Evolutionary conservation across 129 eudicot species (phyloP).

Genomic region (Escallonia herrerae): DNA sequence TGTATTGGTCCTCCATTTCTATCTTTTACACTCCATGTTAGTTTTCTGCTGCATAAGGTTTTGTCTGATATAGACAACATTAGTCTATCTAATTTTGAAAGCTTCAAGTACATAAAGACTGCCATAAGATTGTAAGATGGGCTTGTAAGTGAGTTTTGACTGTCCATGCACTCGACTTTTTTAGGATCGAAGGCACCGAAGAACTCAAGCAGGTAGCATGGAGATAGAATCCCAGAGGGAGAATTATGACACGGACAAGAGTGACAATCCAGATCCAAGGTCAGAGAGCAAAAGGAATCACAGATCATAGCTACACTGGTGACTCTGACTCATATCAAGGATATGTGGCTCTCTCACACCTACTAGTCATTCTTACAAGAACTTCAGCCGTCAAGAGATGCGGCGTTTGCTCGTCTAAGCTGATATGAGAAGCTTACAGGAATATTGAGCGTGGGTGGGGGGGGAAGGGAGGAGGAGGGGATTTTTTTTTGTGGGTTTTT

Average conservation of each 20-base stretch:
- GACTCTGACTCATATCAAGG: too few species aligned
- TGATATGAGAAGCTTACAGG: not conserved
- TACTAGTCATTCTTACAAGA: too few species aligned
- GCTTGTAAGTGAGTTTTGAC: too few species aligned
- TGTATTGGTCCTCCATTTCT: too few species aligned
- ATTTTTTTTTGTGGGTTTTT: too few species aligned
- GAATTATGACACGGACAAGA: conserved; percentile 73
- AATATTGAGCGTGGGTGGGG: not conserved
- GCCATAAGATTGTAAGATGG: too few species aligned
- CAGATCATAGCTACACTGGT: conserved; percentile 1
- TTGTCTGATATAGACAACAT: not conserved
- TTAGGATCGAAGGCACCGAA: conserved; percentile 86
- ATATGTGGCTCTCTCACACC: too few species aligned
- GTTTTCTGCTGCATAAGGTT: not conserved
- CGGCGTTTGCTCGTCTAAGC: not conserved
- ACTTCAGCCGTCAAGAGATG: too few species aligned
- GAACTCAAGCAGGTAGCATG: conserved; percentile 57
- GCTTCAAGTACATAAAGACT: too few species aligned
- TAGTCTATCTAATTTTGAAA: too few species aligned
- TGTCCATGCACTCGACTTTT: too few species aligned
- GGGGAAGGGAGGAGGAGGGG: not conserved
- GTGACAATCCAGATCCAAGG: conserved; percentile 66
- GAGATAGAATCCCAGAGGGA: conserved; percentile 71
- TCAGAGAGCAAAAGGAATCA: conserved; percentile 52
- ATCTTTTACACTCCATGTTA: not conserved